Evolutionary conservation across 768 basidiomycete genomes (phyloP).

Genomic region (Suillus subluteus): DNA sequence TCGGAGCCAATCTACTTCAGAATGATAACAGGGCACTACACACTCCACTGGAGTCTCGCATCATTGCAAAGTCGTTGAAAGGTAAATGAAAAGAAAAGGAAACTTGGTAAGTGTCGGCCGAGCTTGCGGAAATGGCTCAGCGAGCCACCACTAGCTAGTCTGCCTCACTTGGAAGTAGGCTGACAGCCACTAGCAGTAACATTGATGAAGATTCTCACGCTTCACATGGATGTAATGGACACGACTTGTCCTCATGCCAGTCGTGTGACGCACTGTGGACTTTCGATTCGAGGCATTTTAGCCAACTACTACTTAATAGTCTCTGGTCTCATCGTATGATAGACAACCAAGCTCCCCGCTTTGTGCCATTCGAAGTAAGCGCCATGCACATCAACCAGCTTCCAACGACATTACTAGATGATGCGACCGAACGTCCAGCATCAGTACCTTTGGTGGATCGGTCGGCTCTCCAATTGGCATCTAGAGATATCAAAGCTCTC

Average conservation of each 20-base stretch:
- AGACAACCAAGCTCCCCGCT: not conserved
- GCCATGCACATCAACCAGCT: not conserved
- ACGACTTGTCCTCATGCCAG: not conserved
- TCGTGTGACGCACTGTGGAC: not conserved
- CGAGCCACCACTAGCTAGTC: conserved; percentile 2
- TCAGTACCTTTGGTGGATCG: conserved; percentile 18
- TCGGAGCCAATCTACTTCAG: too few species aligned
- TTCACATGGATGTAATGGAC: not conserved
- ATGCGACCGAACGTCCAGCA: conserved; percentile 11
- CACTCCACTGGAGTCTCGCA: not conserved
- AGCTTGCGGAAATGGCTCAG: conserved; percentile 3
- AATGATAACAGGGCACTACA: too few species aligned
- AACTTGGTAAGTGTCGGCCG: not conserved
- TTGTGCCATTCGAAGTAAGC: not conserved
- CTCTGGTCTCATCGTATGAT: not conserved
- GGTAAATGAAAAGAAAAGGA: not conserved
- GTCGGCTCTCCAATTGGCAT: conserved; percentile 12
- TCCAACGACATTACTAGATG: not conserved
- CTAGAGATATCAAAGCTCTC: not conserved
- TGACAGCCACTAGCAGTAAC: not conserved
- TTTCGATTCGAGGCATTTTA: conserved; percentile 2
- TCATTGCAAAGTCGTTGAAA: not conserved
- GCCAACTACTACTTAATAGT: not conserved
- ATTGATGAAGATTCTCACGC: not conserved
- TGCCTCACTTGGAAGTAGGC: not conserved